phyloP scores from a whole-genome alignment of 805 yeast genomes.

The Wickerhamomyces subpelliculosus region DNA sequence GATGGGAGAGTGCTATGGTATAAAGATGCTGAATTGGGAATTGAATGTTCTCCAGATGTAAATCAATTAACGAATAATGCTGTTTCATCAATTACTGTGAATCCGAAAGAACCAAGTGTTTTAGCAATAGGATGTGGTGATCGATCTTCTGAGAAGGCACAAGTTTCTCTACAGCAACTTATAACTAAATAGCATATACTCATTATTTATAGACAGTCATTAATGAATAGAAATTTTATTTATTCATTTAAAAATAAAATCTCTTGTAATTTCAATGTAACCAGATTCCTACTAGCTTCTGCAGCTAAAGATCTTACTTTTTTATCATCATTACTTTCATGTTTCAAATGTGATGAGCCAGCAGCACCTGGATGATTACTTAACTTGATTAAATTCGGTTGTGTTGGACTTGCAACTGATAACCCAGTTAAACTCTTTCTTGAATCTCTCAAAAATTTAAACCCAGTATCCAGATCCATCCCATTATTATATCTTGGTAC shows the following conservation, averaged over 20 bases:
- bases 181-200: background rate
- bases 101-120: constrained; percentile 12
- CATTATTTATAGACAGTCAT: background rate
- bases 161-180: constrained; percentile 2
- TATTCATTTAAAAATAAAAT: constrained; percentile 17
- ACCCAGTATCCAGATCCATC: background rate
- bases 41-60: background rate
- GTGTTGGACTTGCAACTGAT: background rate
- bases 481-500: background rate
- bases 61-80: constrained; percentile 4
- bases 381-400: constrained; percentile 1
- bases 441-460: background rate
- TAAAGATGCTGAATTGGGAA: constrained; percentile 19
- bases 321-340: constrained; percentile 3
- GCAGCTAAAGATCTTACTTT: constrained; percentile 11
- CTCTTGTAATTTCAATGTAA: constrained; percentile 21
- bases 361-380: background rate
- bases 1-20: constrained; percentile 15
- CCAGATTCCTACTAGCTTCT: constrained; percentile 16
- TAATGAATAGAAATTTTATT: constrained; percentile 4
- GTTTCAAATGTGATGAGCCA: background rate
- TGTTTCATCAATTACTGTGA: constrained; percentile 9
- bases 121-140: constrained; percentile 14
- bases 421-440: constrained; percentile 1
- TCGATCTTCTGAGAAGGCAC: constrained; percentile 7